phyloP scores from a whole-genome alignment of 2,329 filamentous ascomycete genomes.

The Pseudogymnoascus sp. region DNA sequence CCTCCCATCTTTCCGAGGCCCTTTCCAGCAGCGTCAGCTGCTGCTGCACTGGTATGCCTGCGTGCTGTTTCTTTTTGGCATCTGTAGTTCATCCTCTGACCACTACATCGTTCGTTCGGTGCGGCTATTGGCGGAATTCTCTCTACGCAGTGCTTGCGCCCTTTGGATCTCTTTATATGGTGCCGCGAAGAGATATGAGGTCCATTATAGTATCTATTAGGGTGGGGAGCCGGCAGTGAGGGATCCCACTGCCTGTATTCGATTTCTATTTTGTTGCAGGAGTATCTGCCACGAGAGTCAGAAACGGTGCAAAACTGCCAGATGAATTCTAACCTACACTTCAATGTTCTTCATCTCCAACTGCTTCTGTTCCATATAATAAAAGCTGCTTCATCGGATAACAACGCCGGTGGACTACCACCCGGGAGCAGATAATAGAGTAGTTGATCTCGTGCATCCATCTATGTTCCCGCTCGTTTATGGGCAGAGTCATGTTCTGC shows the following conservation, averaged over 20 bases:
- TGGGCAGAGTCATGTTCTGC: too few relatives aligned
- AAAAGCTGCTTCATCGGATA: conserved; percentile 11
- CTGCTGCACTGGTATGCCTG: conserved; percentile 6
- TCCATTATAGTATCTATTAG: conserved; percentile 11
- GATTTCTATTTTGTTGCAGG: conserved; percentile 28
- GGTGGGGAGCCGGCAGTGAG: conserved; percentile 12
- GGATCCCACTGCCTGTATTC: conserved; percentile 22
- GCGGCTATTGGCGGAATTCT: background rate
- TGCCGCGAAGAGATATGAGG: conserved; percentile 11
- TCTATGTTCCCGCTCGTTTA: too few relatives aligned
- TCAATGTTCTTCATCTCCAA: conserved; percentile 13
- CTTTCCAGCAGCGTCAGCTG: conserved; percentile 11
- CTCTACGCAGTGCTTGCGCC: background rate
- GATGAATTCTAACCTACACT: conserved; percentile 23
- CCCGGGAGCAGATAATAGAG: too few relatives aligned
- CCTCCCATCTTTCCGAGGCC: conserved; percentile 32
- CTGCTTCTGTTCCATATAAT: conserved; percentile 14
- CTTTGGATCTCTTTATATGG: conserved; percentile 10
- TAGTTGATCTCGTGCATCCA: too few relatives aligned
- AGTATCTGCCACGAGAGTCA: conserved; percentile 36
- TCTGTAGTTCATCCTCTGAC: background rate
- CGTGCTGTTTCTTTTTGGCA: background rate
- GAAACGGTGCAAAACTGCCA: conserved; percentile 44
- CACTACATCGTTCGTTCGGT: background rate
- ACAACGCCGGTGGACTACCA: too few relatives aligned